Base-by-base conservation (phyloP, 331 rosid genomes). In the Pyracantha coccinea region DNA sequence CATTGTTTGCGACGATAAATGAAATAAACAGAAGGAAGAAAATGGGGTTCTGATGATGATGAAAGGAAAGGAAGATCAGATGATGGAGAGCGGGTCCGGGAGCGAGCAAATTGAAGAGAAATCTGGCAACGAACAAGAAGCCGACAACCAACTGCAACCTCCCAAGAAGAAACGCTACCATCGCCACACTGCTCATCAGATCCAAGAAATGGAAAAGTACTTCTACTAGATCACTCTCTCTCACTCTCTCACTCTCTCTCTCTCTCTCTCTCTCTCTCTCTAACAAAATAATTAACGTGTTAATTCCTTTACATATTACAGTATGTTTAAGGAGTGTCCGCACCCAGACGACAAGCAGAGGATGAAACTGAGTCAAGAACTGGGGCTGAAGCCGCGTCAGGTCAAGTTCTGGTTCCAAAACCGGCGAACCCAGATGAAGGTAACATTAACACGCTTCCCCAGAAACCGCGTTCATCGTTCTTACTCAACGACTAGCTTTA, bases 341-440 rank as follows among this genome's bases (percentile, higher is more conserved):
- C 98, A 91, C 89, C 98, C 98, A 29, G 98, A 93, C 73, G 98
- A 93, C 76, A 92, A 92, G 86, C 97, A 92, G 65, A 86, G 98
- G 86, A 32, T 78, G 76, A 93, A 84, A 66, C 89, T 93, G 57
- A 91, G 97, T 73, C 91, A 86, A 71, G 98, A 93, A 1, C 79
- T 91, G 0, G 90, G 93, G 5, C 87, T 93, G 11, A 93, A 91
- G 76, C 98, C 97, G 6, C 91, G 98, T 70, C 97, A 93, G 80
- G 98, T 93, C 62, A 93, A 93, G 82, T 93, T 93, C 80, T 93
- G 98, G 98, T 91, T 93, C 75, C 98, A 93, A 81, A 93, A 93
- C 82, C 92, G 98, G 5, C 85, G 98, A 78, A 93, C 98, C 27
- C 98, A 91, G 73, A 89, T 93, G 98, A 93, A 93, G 98, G 98